Conservation (phyloP, 1,284 basidiomycete genomes). For the Apiotrichum veenhuisii region DNA sequence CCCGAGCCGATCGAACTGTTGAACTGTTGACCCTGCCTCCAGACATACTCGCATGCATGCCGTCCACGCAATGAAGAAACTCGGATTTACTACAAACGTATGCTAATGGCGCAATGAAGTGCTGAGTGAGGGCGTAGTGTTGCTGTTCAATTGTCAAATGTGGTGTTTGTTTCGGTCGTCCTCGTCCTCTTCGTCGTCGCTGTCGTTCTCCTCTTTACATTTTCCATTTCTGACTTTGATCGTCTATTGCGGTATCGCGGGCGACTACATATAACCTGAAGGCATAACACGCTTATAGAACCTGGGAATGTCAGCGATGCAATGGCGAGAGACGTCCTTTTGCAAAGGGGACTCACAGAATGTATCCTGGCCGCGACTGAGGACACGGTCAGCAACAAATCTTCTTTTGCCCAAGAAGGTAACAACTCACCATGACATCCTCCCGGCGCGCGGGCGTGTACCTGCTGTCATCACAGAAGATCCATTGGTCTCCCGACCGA, state of each 20-base stretch:
- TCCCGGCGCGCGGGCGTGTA: conserved; percentile 64
- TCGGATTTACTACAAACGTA: no score
- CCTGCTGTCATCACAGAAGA: conserved; percentile 82
- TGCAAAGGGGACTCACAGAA: conserved; percentile 60
- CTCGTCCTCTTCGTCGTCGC: not conserved
- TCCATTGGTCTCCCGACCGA: conserved; percentile 69
- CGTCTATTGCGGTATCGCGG: not conserved
- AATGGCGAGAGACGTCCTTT: no score
- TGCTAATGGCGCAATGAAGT: no score
- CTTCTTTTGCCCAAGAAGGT: not conserved
- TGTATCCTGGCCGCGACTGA: conserved; percentile 82
- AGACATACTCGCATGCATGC: no score
- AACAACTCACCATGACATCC: conserved; percentile 72
- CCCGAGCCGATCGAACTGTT: no score
- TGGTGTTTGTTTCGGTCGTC: no score
- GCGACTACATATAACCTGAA: not conserved
- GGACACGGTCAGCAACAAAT: not conserved
- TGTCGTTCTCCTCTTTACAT: not conserved
- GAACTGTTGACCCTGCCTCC: no score
- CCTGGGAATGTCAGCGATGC: conserved; percentile 20
- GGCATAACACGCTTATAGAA: conserved; percentile 46
- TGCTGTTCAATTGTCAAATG: no score
- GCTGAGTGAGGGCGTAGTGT: no score
- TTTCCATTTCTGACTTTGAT: not conserved
- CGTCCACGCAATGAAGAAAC: no score